These are phyloP conservation scores for Penicillium salamii DNA, from an alignment of 495 filamentous ascomycete genomes.

Conservation along the genomic window DNA sequence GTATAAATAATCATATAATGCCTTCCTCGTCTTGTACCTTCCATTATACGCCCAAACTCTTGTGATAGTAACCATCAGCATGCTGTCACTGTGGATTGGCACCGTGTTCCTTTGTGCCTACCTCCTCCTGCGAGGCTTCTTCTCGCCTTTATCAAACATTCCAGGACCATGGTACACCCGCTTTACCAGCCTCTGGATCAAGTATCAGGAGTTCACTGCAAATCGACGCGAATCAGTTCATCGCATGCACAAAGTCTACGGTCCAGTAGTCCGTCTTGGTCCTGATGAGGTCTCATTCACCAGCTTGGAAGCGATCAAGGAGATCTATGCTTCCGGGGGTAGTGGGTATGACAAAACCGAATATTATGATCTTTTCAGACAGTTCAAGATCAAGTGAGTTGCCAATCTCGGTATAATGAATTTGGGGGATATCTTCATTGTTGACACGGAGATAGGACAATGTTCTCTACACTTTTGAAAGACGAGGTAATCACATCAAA, in stretches of 20 bases:
- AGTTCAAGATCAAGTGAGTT: slow-evolving; percentile 50
- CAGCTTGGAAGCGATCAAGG: slow-evolving; percentile 54
- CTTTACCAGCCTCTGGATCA: slow-evolving; percentile 52
- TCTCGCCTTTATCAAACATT: slow-evolving; percentile 25
- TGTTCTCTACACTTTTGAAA: slow-evolving; percentile 59
- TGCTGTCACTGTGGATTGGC: slow-evolving; percentile 25
- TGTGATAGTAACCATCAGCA: slow-evolving; percentile 2
- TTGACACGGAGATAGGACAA: slow-evolving; percentile 51
- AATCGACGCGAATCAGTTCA: slow-evolving; percentile 56
- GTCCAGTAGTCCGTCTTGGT: slow-evolving; percentile 53
- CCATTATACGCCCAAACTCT: no score
- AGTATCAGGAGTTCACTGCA: slow-evolving; percentile 55
- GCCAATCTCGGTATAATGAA: slow-evolving; percentile 4
- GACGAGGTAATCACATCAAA: slow-evolving; percentile 50
- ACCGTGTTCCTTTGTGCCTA: slow-evolving; percentile 11
- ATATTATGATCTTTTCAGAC: slow-evolving; percentile 61
- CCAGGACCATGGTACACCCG: slow-evolving; percentile 54
- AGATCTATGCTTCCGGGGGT: slow-evolving; percentile 63
- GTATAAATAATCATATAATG: background rate
- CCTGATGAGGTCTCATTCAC: slow-evolving; percentile 63
- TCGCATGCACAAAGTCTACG: slow-evolving; percentile 52
- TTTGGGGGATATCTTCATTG: no score
- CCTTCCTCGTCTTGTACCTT: background rate
- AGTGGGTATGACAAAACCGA: slow-evolving; percentile 69
- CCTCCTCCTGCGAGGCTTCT: slow-evolving; percentile 1